Evolutionary conservation across 1,284 basidiomycete genomes (phyloP), one percentile per base, ranked within the genome.

Genomic region (Rhizopogon parksii): DNA sequence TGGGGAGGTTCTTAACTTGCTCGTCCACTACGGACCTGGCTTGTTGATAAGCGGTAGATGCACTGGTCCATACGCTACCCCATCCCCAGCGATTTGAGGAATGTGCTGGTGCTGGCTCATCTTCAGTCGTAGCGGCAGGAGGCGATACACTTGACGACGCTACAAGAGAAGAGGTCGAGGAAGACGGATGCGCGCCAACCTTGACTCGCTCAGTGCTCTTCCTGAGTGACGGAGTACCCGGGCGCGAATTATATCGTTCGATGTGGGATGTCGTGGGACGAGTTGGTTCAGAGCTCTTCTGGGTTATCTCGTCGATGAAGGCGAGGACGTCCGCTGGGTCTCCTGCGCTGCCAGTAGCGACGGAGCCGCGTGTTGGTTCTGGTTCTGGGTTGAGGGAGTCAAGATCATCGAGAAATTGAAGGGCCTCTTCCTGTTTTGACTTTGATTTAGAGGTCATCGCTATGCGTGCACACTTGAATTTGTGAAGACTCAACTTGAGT

Each of bases 271-370:
- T 69, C 25, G 81, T 70, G 1, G 76, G 61, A 37, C 83, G 81
- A 7, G 82, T 80, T 3, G 86, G 85, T 58, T 88, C 88, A 3
- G 83, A 76, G 65, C 82, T 86, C 70, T 92, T 93, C 76, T 91
- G 89, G 0, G 91, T 93, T 60, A 95, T 91, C 68, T 95, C 91
- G 68, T 96, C 91, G 49, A 96, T 81, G 73, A 95, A 95, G 21
- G 92, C 93, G 39, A 95, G 80, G 14, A 90, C 91, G 55, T 90
- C 88, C 0, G 74, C 68, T 17, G 88, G 85, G 64, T 91, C 83
- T 38, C 80, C 80, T 56, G 74, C 74, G 43, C 71, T 68, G 48
- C 65, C 63, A 27, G 62, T 53, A 39, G 47, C 48, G 25, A 59
- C n/a, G 54, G 54, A 32, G 61, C 51, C 40, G 61, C 52, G 45